Conservation (phyloP, 129 eudicot species). For the Cynara cardunculus region DNA sequence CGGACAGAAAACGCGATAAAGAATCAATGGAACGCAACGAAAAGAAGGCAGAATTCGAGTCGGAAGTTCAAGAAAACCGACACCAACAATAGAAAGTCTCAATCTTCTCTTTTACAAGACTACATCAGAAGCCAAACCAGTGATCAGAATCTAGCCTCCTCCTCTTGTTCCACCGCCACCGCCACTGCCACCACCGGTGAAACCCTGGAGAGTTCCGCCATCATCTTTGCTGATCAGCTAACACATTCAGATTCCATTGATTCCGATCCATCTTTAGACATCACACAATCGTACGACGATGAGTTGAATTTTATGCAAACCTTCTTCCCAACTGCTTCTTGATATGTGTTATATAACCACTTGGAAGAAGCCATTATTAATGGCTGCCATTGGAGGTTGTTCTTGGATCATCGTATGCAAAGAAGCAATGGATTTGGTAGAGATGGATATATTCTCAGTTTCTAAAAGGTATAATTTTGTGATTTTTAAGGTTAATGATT, state of each 20-base stretch:
- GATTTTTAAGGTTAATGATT: conserved; percentile 6
- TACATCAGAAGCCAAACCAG: conserved; percentile 40
- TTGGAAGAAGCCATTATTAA: background rate
- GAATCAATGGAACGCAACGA: conserved; percentile 84
- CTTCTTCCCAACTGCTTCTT: conserved; percentile 21
- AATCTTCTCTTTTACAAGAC: conserved; percentile 44
- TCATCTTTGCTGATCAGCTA: conserved; percentile 9
- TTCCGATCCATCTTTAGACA: conserved; percentile 38
- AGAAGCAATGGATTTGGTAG: conserved; percentile 1
- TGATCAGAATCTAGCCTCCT: conserved; percentile 10
- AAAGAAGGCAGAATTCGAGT: conserved; percentile 54
- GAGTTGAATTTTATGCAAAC: conserved; percentile 49
- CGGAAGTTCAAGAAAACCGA: conserved; percentile 37
- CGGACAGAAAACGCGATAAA: conserved; percentile 74
- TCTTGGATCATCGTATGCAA: background rate
- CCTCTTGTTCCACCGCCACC: conserved; percentile 17
- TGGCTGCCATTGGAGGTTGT: background rate
- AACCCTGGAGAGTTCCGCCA: background rate
- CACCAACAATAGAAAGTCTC: conserved; percentile 7
- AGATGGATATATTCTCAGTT: background rate
- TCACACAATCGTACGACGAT: conserved; percentile 36
- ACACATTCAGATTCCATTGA: conserved; percentile 10
- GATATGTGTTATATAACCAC: background rate
- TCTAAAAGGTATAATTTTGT: conserved; percentile 8
- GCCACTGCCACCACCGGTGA: background rate